Conservation (phyloP, 1,139 yeast genomes). For the Debaryomyces singareniensis region DNA sequence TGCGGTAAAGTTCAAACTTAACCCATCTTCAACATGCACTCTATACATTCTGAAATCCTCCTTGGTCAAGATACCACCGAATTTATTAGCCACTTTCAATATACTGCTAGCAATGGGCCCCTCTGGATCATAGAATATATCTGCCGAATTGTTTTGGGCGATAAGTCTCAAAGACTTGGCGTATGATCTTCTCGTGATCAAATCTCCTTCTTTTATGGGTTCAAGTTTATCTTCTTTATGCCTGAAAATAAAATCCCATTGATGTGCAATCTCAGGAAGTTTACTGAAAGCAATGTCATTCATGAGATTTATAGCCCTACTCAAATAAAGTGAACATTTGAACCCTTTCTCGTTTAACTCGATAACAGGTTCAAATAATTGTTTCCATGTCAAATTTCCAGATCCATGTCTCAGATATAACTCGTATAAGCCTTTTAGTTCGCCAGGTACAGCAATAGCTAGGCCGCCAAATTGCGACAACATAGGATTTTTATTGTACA, state of each 20-base stretch:
- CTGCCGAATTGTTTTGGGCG: slow-evolving; percentile 71
- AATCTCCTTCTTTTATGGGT: slow-evolving; percentile 49
- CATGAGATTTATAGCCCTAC: slow-evolving; percentile 18
- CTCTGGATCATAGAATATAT: slow-evolving; percentile 73
- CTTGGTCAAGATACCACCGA: slow-evolving; percentile 57
- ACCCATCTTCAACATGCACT: slow-evolving; percentile 51
- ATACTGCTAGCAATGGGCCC: slow-evolving; percentile 65
- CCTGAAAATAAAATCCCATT: slow-evolving; percentile 54
- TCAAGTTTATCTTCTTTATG: slow-evolving; percentile 16
- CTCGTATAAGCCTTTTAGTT: slow-evolving; percentile 69
- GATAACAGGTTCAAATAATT: slow-evolving; percentile 70
- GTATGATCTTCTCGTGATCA: slow-evolving; percentile 48
- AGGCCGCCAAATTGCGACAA: slow-evolving; percentile 72
- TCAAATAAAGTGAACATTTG: slow-evolving; percentile 45
- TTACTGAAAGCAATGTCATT: slow-evolving; percentile 20
- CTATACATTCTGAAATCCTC: slow-evolving; percentile 63
- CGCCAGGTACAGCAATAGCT: slow-evolving; percentile 87
- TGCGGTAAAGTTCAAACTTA: slow-evolving; percentile 27
- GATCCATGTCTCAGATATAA: slow-evolving; percentile 59
- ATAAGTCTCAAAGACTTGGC: slow-evolving; percentile 64
- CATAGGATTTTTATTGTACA: slow-evolving; percentile 46
- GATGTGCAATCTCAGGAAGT: slow-evolving; percentile 22
- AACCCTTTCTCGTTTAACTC: slow-evolving; percentile 66
- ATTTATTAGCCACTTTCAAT: slow-evolving; percentile 33
- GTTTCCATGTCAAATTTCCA: slow-evolving; percentile 66